Evolutionary conservation across 768 basidiomycete species (phyloP), one percentile per base, ranked within the genome.

Genomic region (Phylloporus rhodoxanthus): DNA sequence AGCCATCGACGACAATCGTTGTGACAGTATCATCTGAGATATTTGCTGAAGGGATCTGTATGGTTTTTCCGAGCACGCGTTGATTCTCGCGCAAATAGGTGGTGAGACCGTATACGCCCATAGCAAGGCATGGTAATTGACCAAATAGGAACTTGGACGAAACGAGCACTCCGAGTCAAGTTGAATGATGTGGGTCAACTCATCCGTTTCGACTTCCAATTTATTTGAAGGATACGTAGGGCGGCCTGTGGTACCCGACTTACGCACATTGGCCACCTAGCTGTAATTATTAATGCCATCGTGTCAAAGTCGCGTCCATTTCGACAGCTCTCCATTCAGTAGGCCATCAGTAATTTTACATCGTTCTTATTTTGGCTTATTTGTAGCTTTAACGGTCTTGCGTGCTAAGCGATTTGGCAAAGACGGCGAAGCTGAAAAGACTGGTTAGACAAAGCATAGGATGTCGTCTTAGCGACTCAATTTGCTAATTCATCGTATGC

Each of bases 1-100:
- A 89, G 39, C 80, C 89, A 69, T 92, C 89, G 43, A 91, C 78
- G 8, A 92, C 83, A 51, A 90, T 70, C 28, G 78, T 71, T 17
- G 75, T 71, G 42, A 53, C 45, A 37, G 48, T 29, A 10, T 60
- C 46, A 5, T 38, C 51, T 28, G 54, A 55, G 44, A 34, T 17
- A 20, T 2, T 9, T 2, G 19, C 19, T 17, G 30, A 28, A 43
- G 51, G 56, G 15, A 76, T 65, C n/a, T 67, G 61, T 28, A 70
- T 50, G 0, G 68, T 64, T 52, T 67, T 70, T 2, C 73, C 67
- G 47, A 80, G 66, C 14, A 63, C 38, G 29, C 68, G 66, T 30
- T 68, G 67, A 55, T 77, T 68, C 52, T 79, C 76, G 52, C 70
- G 74, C 17, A 79, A 66, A 57, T 75, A 79, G 1, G 74, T 77